Evolutionary conservation across 2,329 filamentous ascomycete genomes (phyloP), one percentile per base, ranked within the genome.

Genomic region (Xylariaceae sp.): DNA sequence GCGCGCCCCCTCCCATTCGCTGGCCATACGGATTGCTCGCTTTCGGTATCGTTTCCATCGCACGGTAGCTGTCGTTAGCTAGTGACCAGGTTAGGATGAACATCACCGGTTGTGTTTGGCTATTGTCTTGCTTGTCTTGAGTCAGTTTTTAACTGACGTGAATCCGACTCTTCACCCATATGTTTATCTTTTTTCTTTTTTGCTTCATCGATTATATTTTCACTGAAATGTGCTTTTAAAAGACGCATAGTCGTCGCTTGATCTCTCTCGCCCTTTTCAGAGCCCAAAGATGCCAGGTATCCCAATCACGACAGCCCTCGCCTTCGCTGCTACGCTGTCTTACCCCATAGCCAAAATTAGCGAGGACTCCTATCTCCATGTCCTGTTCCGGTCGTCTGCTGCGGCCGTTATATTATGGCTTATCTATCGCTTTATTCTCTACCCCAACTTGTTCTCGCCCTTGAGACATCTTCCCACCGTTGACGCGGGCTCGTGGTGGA

Each of bases 361-460:
- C 45, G 58, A 56, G 15, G 48, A 49, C 13, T 44, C 49, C 13
- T 64, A 61, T 48, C n/a, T 49, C 2, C 44, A 11, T 35, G 34
- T 44, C n/a, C 56, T 64, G 42, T 58, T 13, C 53, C 51, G 37
- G 23, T 50, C 61, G 2, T 61, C 49, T 7, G 9, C 54, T 15
- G 11, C 39, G 49, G 52, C 49, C 23, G 45, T 64, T 13, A 17
- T 58, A 4, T 18, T 58, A 42, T 63, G 62, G 62, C 53, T 18
- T 9, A 2, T 58, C 15, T 59, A 63, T 53, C 23, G 44, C 13
- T 61, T 49, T 11, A 11, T 63, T 10, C 54, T 64, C 11, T 64
- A 64, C 18, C 62, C 62, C 2, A 64, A 64, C 42, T 7, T 64
- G n/a, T 53, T 64, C 11, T 64, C 62, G 7, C 62, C 62, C 34